Evolutionary conservation across 495 filamentous ascomycete genomes (phyloP), one percentile per base, ranked within the genome.

Genomic region (Venustampulla echinocandica): DNA sequence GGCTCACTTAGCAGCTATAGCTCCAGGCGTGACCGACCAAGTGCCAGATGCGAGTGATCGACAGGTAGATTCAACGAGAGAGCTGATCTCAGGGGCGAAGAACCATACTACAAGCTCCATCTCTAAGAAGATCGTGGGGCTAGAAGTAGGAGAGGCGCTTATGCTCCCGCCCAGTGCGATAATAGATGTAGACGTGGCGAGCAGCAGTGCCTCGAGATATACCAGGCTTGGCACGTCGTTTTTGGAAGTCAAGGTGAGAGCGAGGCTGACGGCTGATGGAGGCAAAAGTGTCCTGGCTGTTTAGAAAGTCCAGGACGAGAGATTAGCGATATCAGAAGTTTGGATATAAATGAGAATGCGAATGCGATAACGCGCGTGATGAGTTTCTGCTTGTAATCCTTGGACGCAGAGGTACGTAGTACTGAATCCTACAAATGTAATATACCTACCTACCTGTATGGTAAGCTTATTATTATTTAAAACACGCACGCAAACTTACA

Each of bases 31-130:
- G n/a, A 7, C 27, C 7, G 7, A 30, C 27, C 27, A n/a, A n/a
- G 27, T n/a, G 27, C 27, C n/a, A 30, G n/a, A 30, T 30, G 27
- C 27, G 27, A 30, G 27, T 55, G 28, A 54, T n/a, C n/a, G n/a
- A n/a, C n/a, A n/a, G n/a, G 47, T 1, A 59, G 67, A 13, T 65
- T 87, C 42, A 65, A 70, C n/a, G 64, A 65, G 10, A 79, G 87
- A 57, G 47, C 87, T 1, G 77, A 76, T 0, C 74, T 63, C 21
- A 27, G 56, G 54, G 0, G 37, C 45, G 23, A 35, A 21, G 32
- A 15, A 39, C 17, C 27, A 51, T 1, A 19, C 6, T 9, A 15
- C 35, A 10, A 47, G 50, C 2, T 24, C 38, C 7, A n/a, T 64
- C 1, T 56, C 61, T 19, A 30, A 37, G 15, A 9, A 30, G 10